Base-by-base conservation (phyloP, 2,329 filamentous ascomycete genomes). In the Pleochaeta shiraiana region DNA sequence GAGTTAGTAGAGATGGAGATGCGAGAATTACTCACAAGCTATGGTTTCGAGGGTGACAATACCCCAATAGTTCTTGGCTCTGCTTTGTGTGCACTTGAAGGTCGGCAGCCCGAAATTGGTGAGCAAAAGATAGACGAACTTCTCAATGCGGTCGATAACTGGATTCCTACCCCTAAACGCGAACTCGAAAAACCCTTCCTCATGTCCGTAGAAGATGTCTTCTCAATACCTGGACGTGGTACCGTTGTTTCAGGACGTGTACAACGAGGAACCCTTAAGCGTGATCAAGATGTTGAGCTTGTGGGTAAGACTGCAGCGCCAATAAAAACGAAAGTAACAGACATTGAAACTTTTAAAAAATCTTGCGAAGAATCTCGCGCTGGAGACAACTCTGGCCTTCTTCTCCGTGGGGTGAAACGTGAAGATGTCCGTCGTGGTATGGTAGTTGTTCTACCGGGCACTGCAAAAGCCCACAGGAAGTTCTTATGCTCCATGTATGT, bases 1-100 rank as follows among this genome's bases (percentile, higher is more conserved):
- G 93, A 98, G 80, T 88, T 98, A 66, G 93, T 98, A 75, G 93
- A 98, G 83, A 95, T 98, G 87, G 93, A 98, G 81, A 98, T 98
- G 93, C 90, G 93, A 74, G 93, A 98, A 79, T 85, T 98, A 65
- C 86, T 98, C 67, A 83, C 74, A 73, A 86, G 85, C 71, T 98
- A 98, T 77, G 91, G 90, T 67, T 98, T 98, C 76, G 93, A 98
- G 78, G 93, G 93, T 71, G 95, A 98, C 73, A 89, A 97, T 65
- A 98, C 93, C 63, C 93, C 93, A 68, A 95, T 98, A 76, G 81
- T 98, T 76, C 87, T 98, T 81, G 93, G 93, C 68, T 98, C 93
- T 71, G 93, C 93, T 69, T 86, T 98, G 63, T 95, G 90, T 79
- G 91, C 93, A 64, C 81, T 98, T 63, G 90, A 98, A 75, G 83